Conservation (phyloP, 306 rosid species). For the Cucurbita maxima region DNA sequence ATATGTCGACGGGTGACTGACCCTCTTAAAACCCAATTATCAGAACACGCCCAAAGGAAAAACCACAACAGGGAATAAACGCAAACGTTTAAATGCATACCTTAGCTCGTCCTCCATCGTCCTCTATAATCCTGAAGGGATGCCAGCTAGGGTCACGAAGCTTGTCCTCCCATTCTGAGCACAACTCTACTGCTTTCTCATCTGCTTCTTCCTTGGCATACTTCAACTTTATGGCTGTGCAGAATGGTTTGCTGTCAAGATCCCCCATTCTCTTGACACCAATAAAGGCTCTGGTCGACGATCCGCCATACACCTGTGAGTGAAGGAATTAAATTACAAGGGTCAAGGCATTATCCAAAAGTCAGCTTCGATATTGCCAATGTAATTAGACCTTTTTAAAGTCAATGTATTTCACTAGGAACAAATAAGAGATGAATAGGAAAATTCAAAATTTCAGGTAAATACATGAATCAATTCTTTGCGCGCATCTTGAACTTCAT, state of each 20-base stretch:
- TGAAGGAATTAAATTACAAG: slow-evolving; percentile 7
- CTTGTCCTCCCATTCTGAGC: slow-evolving; percentile 43
- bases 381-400: neutral
- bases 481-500: slow-evolving; percentile 75
- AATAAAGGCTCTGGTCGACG: slow-evolving; percentile 18
- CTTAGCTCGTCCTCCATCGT: slow-evolving; percentile 16
- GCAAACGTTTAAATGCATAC: slow-evolving; percentile 10
- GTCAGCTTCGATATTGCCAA: neutral
- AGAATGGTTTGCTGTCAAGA: slow-evolving; percentile 38
- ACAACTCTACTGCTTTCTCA: slow-evolving; percentile 21
- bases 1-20: neutral
- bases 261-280: slow-evolving; percentile 43
- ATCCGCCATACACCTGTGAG: slow-evolving; percentile 20
- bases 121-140: slow-evolving; percentile 42
- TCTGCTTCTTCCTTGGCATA: slow-evolving; percentile 15
- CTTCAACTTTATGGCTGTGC: slow-evolving; percentile 21
- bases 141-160: slow-evolving; percentile 69
- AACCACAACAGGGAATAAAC: neutral
- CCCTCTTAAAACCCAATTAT: neutral
- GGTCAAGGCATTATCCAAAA: neutral
- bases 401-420: neutral
- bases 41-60: neutral
- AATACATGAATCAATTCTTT: slow-evolving; percentile 49
- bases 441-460: neutral
- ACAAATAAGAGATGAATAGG: neutral